These are phyloP conservation scores for Lepidium africanum DNA, from an alignment of 345 rosid species.

Conservation along the genomic window DNA sequence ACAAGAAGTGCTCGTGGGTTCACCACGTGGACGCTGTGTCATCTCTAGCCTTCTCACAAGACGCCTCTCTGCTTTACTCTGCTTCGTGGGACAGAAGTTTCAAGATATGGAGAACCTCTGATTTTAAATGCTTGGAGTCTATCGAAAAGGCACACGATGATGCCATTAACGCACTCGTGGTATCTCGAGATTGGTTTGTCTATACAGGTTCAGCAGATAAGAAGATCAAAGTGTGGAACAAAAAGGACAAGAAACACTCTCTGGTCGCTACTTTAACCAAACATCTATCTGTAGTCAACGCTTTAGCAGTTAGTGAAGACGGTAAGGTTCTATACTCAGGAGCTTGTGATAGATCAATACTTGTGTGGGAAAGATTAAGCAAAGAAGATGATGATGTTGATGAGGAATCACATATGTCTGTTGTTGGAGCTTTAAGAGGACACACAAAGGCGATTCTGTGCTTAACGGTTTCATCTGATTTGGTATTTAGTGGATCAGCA, in stretches of 20 bases:
- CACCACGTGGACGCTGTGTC: conserved; percentile 73
- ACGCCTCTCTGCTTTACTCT: conserved; percentile 49
- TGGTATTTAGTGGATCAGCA: conserved; percentile 69
- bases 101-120: conserved; percentile 60
- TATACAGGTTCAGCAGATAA: conserved; percentile 76
- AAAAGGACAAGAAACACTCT: conserved; percentile 31
- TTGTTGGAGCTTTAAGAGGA: conserved; percentile 68
- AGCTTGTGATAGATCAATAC: conserved; percentile 64
- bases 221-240: conserved; percentile 59
- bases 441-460: conserved; percentile 61
- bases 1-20: conserved; percentile 70
- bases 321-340: conserved; percentile 68
- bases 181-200: conserved; percentile 46
- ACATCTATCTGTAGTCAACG: conserved; percentile 68
- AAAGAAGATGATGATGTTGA: neutral
- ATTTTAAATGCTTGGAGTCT: conserved; percentile 60
- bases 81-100: conserved; percentile 75
- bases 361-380: conserved; percentile 53
- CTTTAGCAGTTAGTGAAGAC: conserved; percentile 50
- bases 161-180: conserved; percentile 54
- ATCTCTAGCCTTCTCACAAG: conserved; percentile 36
- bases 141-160: conserved; percentile 58
- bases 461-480: conserved; percentile 40
- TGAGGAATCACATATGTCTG: conserved; percentile 32
- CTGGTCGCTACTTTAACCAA: conserved; percentile 40